A percentile compares a stretch with the other conserved stretches of the same genome.
These are phyloP conservation scores for Colletotrichum sp. DNA, from an alignment of 2,329 filamentous ascomycete genomes.

Conservation along the genomic window DNA sequence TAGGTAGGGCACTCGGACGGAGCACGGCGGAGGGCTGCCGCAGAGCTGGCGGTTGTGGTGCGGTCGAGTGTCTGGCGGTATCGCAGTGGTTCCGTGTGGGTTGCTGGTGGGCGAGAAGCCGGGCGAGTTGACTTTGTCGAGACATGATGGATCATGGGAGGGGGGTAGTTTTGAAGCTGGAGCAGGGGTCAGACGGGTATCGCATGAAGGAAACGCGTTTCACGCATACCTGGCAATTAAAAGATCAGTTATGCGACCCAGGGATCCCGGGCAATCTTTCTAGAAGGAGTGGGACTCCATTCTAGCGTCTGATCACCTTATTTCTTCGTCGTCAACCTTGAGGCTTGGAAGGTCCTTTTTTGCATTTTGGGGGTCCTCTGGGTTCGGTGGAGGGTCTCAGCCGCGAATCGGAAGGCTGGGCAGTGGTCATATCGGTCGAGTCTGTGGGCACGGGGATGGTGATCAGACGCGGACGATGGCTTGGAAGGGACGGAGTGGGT, in stretches of 20 bases:
- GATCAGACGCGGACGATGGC: constrained; percentile 11
- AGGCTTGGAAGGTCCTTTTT: not conserved
- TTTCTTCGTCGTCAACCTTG: constrained; percentile 9
- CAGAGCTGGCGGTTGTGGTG: not conserved
- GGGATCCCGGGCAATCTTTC: constrained; percentile 33
- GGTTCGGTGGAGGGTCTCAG: not conserved
- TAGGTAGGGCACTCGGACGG: constrained; percentile 2
- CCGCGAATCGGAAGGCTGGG: constrained; percentile 9
- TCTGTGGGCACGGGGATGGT: constrained; percentile 13
- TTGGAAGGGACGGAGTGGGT: not conserved
- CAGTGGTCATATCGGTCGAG: not conserved
- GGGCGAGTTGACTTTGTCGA: constrained; percentile 9
- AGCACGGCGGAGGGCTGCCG: not conserved
- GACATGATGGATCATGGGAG: constrained; percentile 11
- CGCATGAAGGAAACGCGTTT: constrained; percentile 53
- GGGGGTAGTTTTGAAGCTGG: constrained; percentile 3
- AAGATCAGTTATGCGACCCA: constrained; percentile 49
- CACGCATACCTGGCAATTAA: constrained; percentile 53
- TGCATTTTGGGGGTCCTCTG: not conserved
- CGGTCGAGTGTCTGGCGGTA: not conserved
- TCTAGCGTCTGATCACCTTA: constrained; percentile 33
- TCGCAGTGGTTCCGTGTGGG: not conserved
- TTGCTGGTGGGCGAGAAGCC: not conserved
- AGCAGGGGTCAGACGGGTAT: constrained; percentile 27
- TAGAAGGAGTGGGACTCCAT: constrained; percentile 38